Base-by-base conservation (phyloP, 768 basidiomycete species). In the Tylopilus plumbeoviolaceoides region DNA sequence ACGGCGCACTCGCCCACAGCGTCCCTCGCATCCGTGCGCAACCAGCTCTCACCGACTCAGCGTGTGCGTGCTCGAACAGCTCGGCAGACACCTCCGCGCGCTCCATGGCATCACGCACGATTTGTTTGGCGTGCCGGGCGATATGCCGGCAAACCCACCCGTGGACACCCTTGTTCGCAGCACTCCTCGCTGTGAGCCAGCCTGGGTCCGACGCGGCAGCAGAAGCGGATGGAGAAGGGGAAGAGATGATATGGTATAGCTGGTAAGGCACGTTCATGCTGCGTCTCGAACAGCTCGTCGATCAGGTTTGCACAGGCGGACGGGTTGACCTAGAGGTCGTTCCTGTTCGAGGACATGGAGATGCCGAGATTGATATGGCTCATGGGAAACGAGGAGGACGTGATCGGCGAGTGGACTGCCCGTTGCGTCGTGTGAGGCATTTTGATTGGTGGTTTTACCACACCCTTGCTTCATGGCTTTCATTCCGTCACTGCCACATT, bases 41-140 rank as follows among this genome's bases (percentile, higher is more conserved):
- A 55, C 65, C 30, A 62, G 67, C 48, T 71, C 51, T 72, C 72
- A 3, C 66, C 69, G 4, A 58, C 71, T 20, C 74, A 81, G 41
- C 65, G 64, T 4, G 60, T 76, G 4, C 67, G 75, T 18, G 60
- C 23, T 89, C 51, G 83, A 89, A 52, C 73, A 85, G n/a, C 70
- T 87, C 2, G 89, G 88, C 7, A 66, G 74, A 31, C 74, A 80
- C 59, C 75, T 89, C 35, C 79, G 78, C 7, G 75, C 81, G 51
- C 70, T 88, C n/a, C 88, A 90, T 61, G 74, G 67, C 11, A 75
- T 87, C n/a, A 83, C 85, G 62, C 88, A 87, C 70, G 85, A 89
- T 61, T 89, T 82, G 82, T 90, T 82, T 57, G 88, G 88, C 4
- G 59, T 74, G 4, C 83, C 83, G 17, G 46, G n/a, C 27, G 61